These are phyloP conservation scores for Zymoseptoria brevis DNA, from an alignment of 2,329 filamentous ascomycete genomes.

Conservation along the genomic window DNA sequence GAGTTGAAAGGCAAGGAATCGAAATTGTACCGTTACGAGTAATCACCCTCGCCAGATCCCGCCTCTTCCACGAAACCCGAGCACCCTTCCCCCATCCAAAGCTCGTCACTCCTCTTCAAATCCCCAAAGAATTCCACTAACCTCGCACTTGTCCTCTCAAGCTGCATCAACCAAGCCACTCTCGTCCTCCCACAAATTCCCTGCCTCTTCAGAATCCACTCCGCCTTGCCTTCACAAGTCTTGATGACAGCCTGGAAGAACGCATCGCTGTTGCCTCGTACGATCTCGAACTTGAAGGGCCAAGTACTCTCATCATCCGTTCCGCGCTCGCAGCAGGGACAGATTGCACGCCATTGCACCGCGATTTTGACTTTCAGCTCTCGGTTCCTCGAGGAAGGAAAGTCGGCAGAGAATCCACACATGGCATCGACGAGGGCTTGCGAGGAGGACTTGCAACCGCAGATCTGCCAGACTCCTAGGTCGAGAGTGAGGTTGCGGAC, in stretches of 20 bases:
- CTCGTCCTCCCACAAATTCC: background rate
- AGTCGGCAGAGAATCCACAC: background rate
- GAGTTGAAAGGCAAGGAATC: too few species aligned
- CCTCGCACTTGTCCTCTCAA: background rate
- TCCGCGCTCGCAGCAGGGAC: background rate
- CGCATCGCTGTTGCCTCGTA: background rate
- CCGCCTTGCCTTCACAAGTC: background rate
- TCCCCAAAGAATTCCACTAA: background rate
- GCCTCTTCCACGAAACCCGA: background rate
- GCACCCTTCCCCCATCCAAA: background rate
- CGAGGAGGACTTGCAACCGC: background rate
- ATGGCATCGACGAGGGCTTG: background rate
- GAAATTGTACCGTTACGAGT: too few species aligned
- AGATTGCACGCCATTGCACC: background rate
- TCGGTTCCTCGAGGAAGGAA: background rate
- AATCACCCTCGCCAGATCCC: too few species aligned
- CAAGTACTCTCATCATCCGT: background rate
- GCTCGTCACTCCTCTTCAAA: background rate
- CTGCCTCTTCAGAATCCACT: background rate
- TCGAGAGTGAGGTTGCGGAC: background rate
- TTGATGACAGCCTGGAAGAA: background rate
- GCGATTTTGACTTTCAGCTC: background rate
- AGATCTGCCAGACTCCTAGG: background rate
- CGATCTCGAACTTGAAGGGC: background rate
- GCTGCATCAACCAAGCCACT: background rate